Base-by-base conservation (phyloP, 2,329 filamentous ascomycete genomes). In the Talaromyces sp. region DNA sequence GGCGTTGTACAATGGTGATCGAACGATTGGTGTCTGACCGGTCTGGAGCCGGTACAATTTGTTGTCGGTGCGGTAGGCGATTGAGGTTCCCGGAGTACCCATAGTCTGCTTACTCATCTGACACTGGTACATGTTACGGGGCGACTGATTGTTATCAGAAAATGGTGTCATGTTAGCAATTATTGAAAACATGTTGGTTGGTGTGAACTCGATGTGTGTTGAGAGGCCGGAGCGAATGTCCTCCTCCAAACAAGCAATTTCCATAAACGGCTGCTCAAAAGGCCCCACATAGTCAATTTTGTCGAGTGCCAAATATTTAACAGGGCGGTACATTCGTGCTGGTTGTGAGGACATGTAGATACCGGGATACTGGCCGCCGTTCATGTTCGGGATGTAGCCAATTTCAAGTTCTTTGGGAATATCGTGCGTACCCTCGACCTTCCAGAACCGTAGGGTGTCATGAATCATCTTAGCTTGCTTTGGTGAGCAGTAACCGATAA, bases 61-160 rank as follows among this genome's bases (percentile, higher is more conserved):
- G 86, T 99, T 98, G 81, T 99, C 95, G 58, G 93, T 96, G 74
- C 95, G 89, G 80, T 96, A 91, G 65, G 88, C 86, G 68, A 94
- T 83, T 2, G 94, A 90, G 8, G 93, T 91, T 65, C 90, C 93
- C 3, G 94, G 93, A 27, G 95, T 98, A 78, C 95, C 95, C 95
- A 99, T 99, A 0, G 94, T 93, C 82, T 99, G 95, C 78, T 99
- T 99, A 81, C 92, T 93, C 95, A 98, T 98, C 84, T 98, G 95
- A 81, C 93, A 97, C 77, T 96, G 92, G 77, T 98, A 99, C 94
- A 98, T 98, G 80, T 99, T 99, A 85, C 95, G 86, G 1, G 95
- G 95, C 15, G 93, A 97, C 79, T 99, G 95, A 80, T 99, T 99
- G 81, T 97, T 97, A 77, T 99, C 92, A 56, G 94, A 97, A 80